Evolutionary conservation across 2,329 filamentous ascomycete genomes (phyloP).

Genomic region (Penicillium italicum): DNA sequence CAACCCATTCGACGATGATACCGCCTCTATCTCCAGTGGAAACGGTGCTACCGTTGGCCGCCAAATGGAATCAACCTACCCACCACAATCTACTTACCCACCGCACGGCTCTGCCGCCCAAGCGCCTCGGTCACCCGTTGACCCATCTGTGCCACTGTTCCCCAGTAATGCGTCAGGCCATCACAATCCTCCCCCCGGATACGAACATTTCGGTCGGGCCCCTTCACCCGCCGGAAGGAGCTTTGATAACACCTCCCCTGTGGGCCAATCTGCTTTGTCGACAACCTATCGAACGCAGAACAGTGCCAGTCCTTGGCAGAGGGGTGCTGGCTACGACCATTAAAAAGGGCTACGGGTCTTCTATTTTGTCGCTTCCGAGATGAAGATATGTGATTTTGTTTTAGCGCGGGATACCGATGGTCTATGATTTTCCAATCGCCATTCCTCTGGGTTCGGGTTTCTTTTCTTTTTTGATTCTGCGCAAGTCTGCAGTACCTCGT

Average conservation of each 20-base stretch:
- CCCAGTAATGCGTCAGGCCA: constrained; percentile 41
- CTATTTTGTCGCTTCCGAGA: constrained; percentile 30
- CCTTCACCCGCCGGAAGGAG: constrained; percentile 35
- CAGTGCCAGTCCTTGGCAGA: constrained; percentile 61
- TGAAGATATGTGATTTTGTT: constrained; percentile 38
- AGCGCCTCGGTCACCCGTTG: constrained; percentile 49
- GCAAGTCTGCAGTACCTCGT: constrained; percentile 5
- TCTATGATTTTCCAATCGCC: constrained; percentile 22
- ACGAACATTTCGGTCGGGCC: constrained; percentile 29
- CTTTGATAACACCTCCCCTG: constrained; percentile 30
- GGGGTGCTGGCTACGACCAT: constrained; percentile 63
- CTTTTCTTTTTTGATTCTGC: constrained; percentile 13
- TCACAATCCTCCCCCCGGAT: constrained; percentile 41
- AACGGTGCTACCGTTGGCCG: constrained; percentile 49
- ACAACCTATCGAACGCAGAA: constrained; percentile 46
- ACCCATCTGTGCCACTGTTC: constrained; percentile 47
- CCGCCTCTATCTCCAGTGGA: constrained; percentile 60
- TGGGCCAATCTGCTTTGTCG: constrained; percentile 30
- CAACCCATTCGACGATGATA: constrained; percentile 66
- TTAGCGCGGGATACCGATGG: constrained; percentile 31
- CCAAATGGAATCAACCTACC: constrained; percentile 30
- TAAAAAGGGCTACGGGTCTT: constrained; percentile 30
- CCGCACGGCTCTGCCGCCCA: constrained; percentile 32
- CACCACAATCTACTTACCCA: constrained; percentile 23
- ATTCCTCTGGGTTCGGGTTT: constrained; percentile 22